A percentile compares a stretch with the other conserved stretches of the same genome.
Evolutionary conservation across 2,329 filamentous ascomycete genomes (phyloP).

Genomic region (Pyrenophora seminiperda): DNA sequence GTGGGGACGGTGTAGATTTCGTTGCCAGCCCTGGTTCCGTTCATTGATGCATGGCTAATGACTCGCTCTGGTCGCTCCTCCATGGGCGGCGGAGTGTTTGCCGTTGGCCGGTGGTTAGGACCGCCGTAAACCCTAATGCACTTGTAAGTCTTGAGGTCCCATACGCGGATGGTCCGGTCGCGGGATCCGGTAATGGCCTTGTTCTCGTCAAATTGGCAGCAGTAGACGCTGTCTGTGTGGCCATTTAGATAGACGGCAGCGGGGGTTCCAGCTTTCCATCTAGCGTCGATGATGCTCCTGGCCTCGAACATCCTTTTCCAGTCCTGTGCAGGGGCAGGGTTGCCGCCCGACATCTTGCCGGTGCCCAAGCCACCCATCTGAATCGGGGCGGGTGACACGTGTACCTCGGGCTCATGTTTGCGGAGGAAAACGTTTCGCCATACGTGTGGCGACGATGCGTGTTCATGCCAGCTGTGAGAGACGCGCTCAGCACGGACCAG

Average conservation of each 20-base stretch:
- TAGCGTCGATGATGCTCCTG: constrained; percentile 73
- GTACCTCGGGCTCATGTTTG: constrained; percentile 56
- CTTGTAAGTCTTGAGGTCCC: constrained; percentile 88
- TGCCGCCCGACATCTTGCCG: constrained; percentile 57
- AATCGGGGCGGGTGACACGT: constrained; percentile 53
- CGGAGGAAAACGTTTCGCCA: constrained; percentile 67
- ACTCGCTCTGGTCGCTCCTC: constrained; percentile 52
- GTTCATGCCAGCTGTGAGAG: constrained; percentile 61
- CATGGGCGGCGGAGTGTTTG: constrained; percentile 55
- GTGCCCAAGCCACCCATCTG: constrained; percentile 60
- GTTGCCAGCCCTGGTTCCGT: constrained; percentile 54
- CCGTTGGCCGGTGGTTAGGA: constrained; percentile 64
- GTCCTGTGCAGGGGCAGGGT: constrained; percentile 62
- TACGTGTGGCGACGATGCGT: constrained; percentile 62
- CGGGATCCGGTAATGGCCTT: constrained; percentile 97
- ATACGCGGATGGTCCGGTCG: constrained; percentile 92
- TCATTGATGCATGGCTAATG: constrained; percentile 53
- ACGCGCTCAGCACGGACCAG: constrained; percentile 62
- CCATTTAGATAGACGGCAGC: constrained; percentile 88
- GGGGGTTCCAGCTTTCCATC: constrained; percentile 80
- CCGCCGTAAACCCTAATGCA: constrained; percentile 85
- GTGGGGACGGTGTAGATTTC: constrained; percentile 53
- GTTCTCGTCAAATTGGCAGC: constrained; percentile 94
- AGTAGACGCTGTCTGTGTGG: constrained; percentile 96
- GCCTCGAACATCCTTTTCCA: constrained; percentile 87